Percentiles rank a stretch among this genome's conserved stretches.
Conservation (phyloP, 306 rosid species). For the Cicer cuneatum region DNA sequence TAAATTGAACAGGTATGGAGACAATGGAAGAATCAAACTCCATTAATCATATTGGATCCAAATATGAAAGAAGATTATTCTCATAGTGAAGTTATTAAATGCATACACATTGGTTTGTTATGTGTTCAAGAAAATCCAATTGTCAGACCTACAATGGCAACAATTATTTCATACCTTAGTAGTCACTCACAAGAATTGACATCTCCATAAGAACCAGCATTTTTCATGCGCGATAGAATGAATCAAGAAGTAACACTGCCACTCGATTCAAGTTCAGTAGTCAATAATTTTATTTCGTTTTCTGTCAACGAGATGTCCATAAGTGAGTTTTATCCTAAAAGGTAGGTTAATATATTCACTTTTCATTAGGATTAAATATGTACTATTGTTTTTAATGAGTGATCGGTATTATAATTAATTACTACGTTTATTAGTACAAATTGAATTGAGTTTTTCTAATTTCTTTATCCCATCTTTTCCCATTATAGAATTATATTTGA, state of each 20-base stretch:
- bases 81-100: slow-evolving; percentile 48
- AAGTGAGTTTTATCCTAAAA: slow-evolving; percentile 4
- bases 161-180: slow-evolving; percentile 41
- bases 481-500: too few species aligned
- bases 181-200: slow-evolving; percentile 42
- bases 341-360: neutral
- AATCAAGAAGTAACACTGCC: neutral
- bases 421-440: too few species aligned
- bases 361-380: neutral
- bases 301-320: slow-evolving; percentile 35
- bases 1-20: slow-evolving; percentile 47
- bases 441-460: too few species aligned
- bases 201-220: slow-evolving; percentile 41
- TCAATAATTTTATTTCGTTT: neutral
- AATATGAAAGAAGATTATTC: slow-evolving; percentile 42
- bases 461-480: too few species aligned
- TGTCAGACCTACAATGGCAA: slow-evolving; percentile 56
- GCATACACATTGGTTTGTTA: slow-evolving; percentile 54
- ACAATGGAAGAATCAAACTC: slow-evolving; percentile 48
- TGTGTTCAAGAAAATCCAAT: slow-evolving; percentile 58
- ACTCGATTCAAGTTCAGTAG: neutral
- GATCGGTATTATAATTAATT: too few species aligned
- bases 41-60: slow-evolving; percentile 50
- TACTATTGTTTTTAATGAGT: neutral
- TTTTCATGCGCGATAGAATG: slow-evolving; percentile 7